Evolutionary conservation across 768 basidiomycete species (phyloP).

Genomic region (Hericium erinaceus): DNA sequence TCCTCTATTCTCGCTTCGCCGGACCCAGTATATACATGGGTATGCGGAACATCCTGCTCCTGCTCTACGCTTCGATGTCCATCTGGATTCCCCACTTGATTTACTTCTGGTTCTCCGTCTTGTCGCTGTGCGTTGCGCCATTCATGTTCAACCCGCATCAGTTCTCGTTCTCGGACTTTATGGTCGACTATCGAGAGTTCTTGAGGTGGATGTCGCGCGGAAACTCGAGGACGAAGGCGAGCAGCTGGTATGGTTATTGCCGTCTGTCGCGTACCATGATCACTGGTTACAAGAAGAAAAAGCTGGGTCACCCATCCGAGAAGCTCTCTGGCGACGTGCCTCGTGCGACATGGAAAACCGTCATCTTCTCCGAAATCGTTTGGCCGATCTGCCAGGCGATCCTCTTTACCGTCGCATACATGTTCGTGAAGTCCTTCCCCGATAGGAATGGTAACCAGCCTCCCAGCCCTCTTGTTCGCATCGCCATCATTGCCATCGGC

Average conservation of each 20-base stretch:
- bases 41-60: slow-evolving; percentile 83
- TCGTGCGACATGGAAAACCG: slow-evolving; percentile 78
- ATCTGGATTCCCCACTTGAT: slow-evolving; percentile 93
- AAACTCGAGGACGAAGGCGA: slow-evolving; percentile 92
- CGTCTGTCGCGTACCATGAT: slow-evolving; percentile 95
- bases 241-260: slow-evolving; percentile 99
- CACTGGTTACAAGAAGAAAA: slow-evolving; percentile 99
- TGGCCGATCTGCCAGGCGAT: slow-evolving; percentile 69
- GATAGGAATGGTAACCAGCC: slow-evolving; percentile 46
- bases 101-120: slow-evolving; percentile 98
- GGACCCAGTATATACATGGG: slow-evolving; percentile 99
- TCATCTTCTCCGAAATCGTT: slow-evolving; percentile 77
- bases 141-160: slow-evolving; percentile 99
- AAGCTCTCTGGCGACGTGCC: slow-evolving; percentile 93
- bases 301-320: slow-evolving; percentile 94
- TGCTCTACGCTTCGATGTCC: slow-evolving; percentile 85
- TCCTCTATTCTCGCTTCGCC: slow-evolving; percentile 96
- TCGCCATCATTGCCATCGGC: slow-evolving; percentile 80
- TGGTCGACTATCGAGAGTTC: slow-evolving; percentile 98
- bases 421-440: slow-evolving; percentile 92
- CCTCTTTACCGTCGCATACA: slow-evolving; percentile 77
- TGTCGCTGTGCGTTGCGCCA: slow-evolving; percentile 91
- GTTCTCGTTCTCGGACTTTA: slow-evolving; percentile 93
- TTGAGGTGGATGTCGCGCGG: slow-evolving; percentile 99
- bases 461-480: slow-evolving; percentile 85